Percentiles rank a stretch among this genome's conserved stretches.
phyloP scores from a whole-genome alignment of 768 basidiomycete genomes.

The Kwoniella mangroviensis region DNA sequence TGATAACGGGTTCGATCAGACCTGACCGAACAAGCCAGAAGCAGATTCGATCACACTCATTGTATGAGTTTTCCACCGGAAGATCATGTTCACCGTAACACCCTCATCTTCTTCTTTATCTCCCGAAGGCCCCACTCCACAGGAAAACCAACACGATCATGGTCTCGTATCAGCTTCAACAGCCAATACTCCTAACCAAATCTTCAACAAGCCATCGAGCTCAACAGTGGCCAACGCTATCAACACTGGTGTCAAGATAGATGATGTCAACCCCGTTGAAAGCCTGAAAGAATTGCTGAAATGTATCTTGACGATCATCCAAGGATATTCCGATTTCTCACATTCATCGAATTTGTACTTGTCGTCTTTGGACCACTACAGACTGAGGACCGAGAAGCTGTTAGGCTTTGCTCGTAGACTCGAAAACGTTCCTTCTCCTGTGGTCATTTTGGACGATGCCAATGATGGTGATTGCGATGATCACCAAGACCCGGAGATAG shows the following conservation, averaged over 20 bases:
- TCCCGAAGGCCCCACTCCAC: neutral
- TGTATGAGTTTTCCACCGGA: neutral
- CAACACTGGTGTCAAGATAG: neutral
- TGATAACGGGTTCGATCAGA: too few species aligned
- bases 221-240: too few species aligned
- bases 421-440: neutral
- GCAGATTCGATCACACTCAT: too few species aligned
- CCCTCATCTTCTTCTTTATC: neutral
- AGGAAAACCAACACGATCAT: neutral
- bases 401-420: neutral
- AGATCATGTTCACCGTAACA: neutral
- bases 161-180: neutral
- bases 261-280: neutral
- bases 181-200: neutral
- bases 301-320: neutral
- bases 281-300: neutral
- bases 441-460: neutral
- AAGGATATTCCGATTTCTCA: neutral
- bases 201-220: too few species aligned
- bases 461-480: neutral
- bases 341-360: neutral
- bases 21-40: too few species aligned
- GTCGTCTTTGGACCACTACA: neutral
- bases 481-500: neutral
- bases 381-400: neutral